These are phyloP conservation scores for Erysiphe pulchra DNA, from an alignment of 2,329 filamentous ascomycete genomes.

Conservation along the genomic window DNA sequence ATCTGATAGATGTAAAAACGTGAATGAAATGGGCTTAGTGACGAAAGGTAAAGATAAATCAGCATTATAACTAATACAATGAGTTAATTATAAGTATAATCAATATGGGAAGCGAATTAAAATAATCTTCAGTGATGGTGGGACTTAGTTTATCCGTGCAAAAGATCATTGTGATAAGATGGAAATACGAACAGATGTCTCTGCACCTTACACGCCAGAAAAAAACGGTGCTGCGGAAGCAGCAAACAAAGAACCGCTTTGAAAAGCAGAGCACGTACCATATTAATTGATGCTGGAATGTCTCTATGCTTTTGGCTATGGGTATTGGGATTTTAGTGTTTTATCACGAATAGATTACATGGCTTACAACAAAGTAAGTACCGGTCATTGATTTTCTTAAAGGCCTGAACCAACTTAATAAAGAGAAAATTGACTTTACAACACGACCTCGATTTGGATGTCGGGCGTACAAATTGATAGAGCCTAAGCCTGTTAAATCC, in stretches of 20 bases:
- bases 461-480: too few species aligned
- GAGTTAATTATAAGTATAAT: not conserved
- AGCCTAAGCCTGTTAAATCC: too few species aligned
- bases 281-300: not conserved
- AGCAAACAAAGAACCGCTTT: not conserved
- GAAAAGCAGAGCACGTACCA: not conserved
- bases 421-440: not conserved
- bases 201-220: not conserved
- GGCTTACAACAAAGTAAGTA: not conserved
- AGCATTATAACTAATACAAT: not conserved
- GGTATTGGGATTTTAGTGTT: not conserved
- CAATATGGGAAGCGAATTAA: not conserved
- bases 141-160: not conserved
- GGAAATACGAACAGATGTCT: not conserved
- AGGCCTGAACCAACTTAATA: not conserved
- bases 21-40: not conserved
- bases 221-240: not conserved
- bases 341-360: not conserved
- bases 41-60: not conserved
- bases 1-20: not conserved
- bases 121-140: not conserved
- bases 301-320: not conserved
- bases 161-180: not conserved
- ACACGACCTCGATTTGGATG: too few species aligned
- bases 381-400: not conserved